These are phyloP conservation scores for Erysiphe pulchra DNA, from an alignment of 2,329 filamentous ascomycete genomes.

Conservation along the genomic window DNA sequence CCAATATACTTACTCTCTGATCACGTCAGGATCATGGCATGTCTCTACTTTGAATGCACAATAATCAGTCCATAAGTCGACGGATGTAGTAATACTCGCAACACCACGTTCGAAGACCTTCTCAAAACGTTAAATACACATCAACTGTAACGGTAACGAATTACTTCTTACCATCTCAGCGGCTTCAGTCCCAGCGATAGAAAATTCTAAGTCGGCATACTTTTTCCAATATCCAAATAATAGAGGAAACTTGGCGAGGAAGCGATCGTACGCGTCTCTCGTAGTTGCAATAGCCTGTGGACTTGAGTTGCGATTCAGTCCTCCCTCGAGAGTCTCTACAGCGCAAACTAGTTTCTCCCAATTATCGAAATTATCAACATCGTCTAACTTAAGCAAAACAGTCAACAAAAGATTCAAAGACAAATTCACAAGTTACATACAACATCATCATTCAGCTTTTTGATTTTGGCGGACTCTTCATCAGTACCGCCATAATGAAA, in stretches of 20 bases:
- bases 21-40: conserved; percentile 76
- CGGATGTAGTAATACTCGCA: conserved; percentile 75
- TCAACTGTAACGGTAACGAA: neutral
- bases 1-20: conserved; percentile 94
- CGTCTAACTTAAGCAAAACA: conserved; percentile 15
- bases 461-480: conserved; percentile 61
- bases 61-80: conserved; percentile 94
- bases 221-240: conserved; percentile 99
- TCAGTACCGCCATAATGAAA: conserved; percentile 49
- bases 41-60: conserved; percentile 96
- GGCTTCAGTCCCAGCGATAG: conserved; percentile 85
- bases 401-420: conserved; percentile 2
- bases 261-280: conserved; percentile 71
- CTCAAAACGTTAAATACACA: conserved; percentile 8
- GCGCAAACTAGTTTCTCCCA: conserved; percentile 84
- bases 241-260: conserved; percentile 81
- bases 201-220: conserved; percentile 93
- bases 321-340: conserved; percentile 68
- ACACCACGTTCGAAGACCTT: conserved; percentile 90
- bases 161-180: conserved; percentile 58
- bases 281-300: conserved; percentile 75
- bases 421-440: conserved; percentile 24
- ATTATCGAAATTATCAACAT: conserved; percentile 74
- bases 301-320: conserved; percentile 87
- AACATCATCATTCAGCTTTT: conserved; percentile 51